These are phyloP conservation scores for Lodderomyces margitis DNA, from an alignment of 1,139 yeast genomes.

Conservation along the genomic window DNA sequence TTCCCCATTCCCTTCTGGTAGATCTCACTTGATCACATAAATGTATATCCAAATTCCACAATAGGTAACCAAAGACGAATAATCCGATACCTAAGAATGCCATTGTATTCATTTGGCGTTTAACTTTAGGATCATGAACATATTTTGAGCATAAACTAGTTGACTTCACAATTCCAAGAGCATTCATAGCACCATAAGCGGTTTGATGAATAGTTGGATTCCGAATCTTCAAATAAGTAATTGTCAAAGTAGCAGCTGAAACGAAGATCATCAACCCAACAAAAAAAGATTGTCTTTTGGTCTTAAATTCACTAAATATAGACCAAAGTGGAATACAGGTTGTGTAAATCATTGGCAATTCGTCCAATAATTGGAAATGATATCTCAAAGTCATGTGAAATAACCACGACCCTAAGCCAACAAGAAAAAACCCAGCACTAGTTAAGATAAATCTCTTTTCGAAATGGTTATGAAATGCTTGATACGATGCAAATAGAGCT, in stretches of 20 bases:
- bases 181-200: constrained; percentile 67
- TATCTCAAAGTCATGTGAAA: constrained; percentile 94
- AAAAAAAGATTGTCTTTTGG: constrained; percentile 33
- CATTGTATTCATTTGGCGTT: constrained; percentile 48
- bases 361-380: constrained; percentile 88
- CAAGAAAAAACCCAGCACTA: constrained; percentile 77
- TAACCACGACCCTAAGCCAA: constrained; percentile 91
- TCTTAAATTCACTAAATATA: constrained; percentile 65
- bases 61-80: constrained; percentile 69
- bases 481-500: constrained; percentile 64
- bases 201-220: constrained; percentile 89
- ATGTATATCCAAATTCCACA: constrained; percentile 87
- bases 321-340: constrained; percentile 95
- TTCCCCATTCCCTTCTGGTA: constrained; percentile 65
- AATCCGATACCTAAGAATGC: constrained; percentile 61
- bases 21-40: constrained; percentile 65
- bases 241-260: constrained; percentile 55
- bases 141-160: constrained; percentile 46
- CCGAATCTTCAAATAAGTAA: constrained; percentile 62
- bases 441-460: constrained; percentile 71
- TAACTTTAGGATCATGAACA: constrained; percentile 49
- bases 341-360: constrained; percentile 96
- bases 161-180: constrained; percentile 58
- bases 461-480: constrained; percentile 57
- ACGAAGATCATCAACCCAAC: constrained; percentile 59